Conservation (phyloP, 1,139 yeast species). For the Suhomyces bolitotheri region DNA sequence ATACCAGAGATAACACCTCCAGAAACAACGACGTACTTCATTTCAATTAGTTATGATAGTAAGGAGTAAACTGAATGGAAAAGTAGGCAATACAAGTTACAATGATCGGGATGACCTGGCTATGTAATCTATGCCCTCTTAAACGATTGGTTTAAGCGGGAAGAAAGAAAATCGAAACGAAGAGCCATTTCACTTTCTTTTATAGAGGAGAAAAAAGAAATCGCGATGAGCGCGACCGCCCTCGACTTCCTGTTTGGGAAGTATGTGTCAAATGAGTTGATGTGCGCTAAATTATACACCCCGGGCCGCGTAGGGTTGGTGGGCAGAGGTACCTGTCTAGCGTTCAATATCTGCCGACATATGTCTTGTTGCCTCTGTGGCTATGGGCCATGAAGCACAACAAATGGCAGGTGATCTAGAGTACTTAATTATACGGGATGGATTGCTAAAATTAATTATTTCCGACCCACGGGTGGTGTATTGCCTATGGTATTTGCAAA, state of each 20-base stretch:
- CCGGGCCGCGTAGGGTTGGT: constrained; percentile 5
- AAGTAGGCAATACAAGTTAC: constrained; percentile 10
- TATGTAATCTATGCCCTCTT: constrained; percentile 43
- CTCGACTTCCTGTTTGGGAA: constrained; percentile 31
- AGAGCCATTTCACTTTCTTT: constrained; percentile 13
- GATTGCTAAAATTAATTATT: too few species aligned
- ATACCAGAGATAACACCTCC: constrained; percentile 99
- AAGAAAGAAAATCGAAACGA: constrained; percentile 32
- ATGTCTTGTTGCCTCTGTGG: constrained; percentile 13
- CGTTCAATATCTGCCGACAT: constrained; percentile 8
- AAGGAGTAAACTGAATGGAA: constrained; percentile 1
- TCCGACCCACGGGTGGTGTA: too few species aligned
- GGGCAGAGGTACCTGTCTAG: constrained; percentile 16
- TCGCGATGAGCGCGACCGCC: constrained; percentile 13
- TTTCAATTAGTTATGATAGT: constrained; percentile 22
- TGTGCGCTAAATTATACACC: constrained; percentile 36
- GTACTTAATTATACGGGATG: too few species aligned
- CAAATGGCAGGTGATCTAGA: constrained; percentile 5
- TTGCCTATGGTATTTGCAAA: too few species aligned
- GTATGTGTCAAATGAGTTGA: constrained; percentile 2
- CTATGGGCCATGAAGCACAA: constrained; percentile 1
- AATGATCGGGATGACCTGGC: constrained; percentile 9
- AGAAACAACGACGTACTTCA: constrained; percentile 99
- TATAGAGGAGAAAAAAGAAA: constrained; percentile 11
- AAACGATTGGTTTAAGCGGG: constrained; percentile 51